Percentiles rank a stretch among this genome's conserved stretches.
Evolutionary conservation across 352 stramenopile genomes (phyloP).

Genomic region (Albugo candida): DNA sequence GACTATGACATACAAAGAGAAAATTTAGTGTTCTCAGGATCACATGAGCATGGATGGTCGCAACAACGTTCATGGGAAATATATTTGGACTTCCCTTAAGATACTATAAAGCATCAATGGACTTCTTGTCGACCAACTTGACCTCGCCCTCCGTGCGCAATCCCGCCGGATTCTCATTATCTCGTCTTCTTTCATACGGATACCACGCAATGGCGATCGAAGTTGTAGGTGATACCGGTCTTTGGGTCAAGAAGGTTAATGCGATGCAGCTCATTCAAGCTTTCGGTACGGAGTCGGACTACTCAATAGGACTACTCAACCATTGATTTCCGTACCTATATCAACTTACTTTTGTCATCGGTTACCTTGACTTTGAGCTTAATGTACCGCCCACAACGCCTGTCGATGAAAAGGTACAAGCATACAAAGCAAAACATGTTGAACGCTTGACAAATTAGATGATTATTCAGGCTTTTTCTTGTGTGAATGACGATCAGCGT

Average conservation of each 20-base stretch:
- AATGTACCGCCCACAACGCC: conserved; percentile 21
- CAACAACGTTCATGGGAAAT: conserved; percentile 56
- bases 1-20: conserved; percentile 58
- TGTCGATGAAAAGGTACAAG: conserved; percentile 35
- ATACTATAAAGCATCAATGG: conserved; percentile 67
- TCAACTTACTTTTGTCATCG: conserved; percentile 65
- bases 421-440: conserved; percentile 48
- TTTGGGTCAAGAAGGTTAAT: conserved; percentile 24
- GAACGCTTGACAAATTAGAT: conserved; percentile 31
- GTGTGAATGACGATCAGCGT: background rate
- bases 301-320: too few species aligned
- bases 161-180: too few species aligned
- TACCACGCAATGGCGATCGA: background rate
- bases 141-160: conserved; percentile 3
- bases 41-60: too few species aligned
- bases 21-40: conserved; percentile 53
- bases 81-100: conserved; percentile 61
- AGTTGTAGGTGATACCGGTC: background rate
- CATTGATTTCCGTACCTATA: conserved; percentile 67
- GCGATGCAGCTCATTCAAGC: conserved; percentile 50
- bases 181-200: too few species aligned
- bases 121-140: conserved; percentile 66
- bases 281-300: conserved; percentile 61
- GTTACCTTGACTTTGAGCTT: conserved; percentile 65
- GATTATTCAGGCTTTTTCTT: too few species aligned